Base-by-base conservation (phyloP, 2,329 filamentous ascomycete genomes). In the Lachnellula hyalina region DNA sequence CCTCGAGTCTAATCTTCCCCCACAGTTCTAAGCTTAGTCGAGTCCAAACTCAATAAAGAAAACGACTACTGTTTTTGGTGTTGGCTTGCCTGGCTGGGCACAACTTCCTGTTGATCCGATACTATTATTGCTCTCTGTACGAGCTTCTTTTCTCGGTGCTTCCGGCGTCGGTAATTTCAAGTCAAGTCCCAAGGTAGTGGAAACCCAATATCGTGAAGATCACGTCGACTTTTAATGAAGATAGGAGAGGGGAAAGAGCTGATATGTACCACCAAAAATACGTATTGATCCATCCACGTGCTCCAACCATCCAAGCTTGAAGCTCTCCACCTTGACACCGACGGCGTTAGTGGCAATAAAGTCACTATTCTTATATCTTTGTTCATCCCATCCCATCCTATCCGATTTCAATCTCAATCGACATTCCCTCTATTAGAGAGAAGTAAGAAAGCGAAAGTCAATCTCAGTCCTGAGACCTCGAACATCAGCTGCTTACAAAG, bases 151-250 rank as follows among this genome's bases (percentile, higher is more conserved):
- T 50, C 52, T 60, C 53, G 59, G 59, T 58, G 51, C 51, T 54
- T 61, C 57, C 57, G 59, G 49, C 51, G 36, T 47, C 48, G 55
- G 60, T 60, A 62, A 61, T 57, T 52, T 59, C 52, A 45, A 56
- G 44, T 60, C 35, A 42, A 53, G 49, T 57, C 59, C 58, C 58
- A 62, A 53, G 50, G 55, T 48, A 54, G 54, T 52, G 58, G 58
- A 48, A 55, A 58, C 47, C 56, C 42, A 46, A 49, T 51, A 55
- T 60, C 53, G 53, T 53, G 54, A 53, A 57, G 49, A 61, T 62
- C 58, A 62, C 50, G 50, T 52, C 55, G 49, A 53, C 47, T 38
- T 42, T 47, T 47, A 36, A 19, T 41, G 36, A 28, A 42, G 36
- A n/a, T 42, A 32, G 21, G 38, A 50, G 48, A 50, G 48, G 48